Evolutionary conservation across 2,329 filamentous ascomycete genomes (phyloP), one percentile per base, ranked within the genome.

Genomic region (Fusarium stilboides): DNA sequence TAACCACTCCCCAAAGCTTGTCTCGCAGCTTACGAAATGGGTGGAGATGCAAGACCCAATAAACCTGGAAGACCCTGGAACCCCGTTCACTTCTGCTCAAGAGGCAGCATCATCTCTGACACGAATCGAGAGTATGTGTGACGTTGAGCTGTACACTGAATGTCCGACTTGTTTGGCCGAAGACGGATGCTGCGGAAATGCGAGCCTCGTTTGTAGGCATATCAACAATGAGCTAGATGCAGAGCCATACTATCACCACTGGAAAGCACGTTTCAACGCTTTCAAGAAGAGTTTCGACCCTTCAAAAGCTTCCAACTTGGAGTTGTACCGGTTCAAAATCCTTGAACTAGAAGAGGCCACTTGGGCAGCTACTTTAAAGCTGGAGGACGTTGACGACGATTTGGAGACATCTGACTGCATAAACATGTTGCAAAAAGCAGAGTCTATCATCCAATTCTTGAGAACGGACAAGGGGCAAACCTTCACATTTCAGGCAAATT

Each of bases 401-500:
- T 14, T 65, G 2, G 24, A 47, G 2, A 42, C 24, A 1, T 7
- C 15, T 0, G 62, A 65, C 5, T 65, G 62, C 2, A 40, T 47
- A 5, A 31, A 44, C 1, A 65, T 65, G 3, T 17, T 65, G 6
- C 51, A 36, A 10, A 59, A 50, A 6, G 46, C 44, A 1, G 60
- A 59, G 8, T 57, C 19, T 0, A 22, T 65, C 2, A 65, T 65
- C 6, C 6, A 65, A 2, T 10, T 65, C 26, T 42, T 42, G 0
- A 28, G 20, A 4, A 17, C 6, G 1, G 46, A 49, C 0, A 52
- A 43, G 2, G 53, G 60, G 1, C 62, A 65, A 2, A 44, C 44
- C 4, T 65, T 65, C 2, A 65, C 46, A 9, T 65, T 65, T 0
- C 60, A 65, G 3, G 62, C 62, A 1, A 65, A 65, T 24, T 14